Percentiles rank a stretch among this genome's conserved stretches.
These are phyloP conservation scores for Cercospora canescens DNA, from an alignment of 2,329 filamentous ascomycete species.

Conservation along the genomic window DNA sequence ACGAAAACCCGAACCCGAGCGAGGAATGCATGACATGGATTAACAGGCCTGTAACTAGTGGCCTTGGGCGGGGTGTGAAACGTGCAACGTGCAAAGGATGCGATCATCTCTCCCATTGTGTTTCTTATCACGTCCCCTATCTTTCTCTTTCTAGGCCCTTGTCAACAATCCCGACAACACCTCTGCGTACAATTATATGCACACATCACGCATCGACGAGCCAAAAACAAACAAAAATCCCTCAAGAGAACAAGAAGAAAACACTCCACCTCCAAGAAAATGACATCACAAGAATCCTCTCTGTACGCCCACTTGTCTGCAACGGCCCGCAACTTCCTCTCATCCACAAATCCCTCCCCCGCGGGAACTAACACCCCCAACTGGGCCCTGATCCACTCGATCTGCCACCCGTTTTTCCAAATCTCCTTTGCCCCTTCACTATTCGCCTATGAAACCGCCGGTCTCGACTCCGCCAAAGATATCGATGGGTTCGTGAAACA, in stretches of 20 bases:
- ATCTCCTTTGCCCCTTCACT: slow-evolving; percentile 22
- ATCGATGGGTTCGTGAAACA: slow-evolving; percentile 20
- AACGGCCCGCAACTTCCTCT: slow-evolving; percentile 21
- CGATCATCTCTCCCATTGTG: not conserved
- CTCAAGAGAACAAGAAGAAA: not conserved
- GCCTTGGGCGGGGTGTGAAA: not conserved
- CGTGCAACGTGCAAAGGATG: not conserved
- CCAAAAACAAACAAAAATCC: not conserved
- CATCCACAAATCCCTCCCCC: slow-evolving; percentile 17
- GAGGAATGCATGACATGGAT: slow-evolving; percentile 19
- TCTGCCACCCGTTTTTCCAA: slow-evolving; percentile 19
- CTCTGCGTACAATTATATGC: not conserved
- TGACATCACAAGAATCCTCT: slow-evolving; percentile 5
- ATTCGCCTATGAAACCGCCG: slow-evolving; percentile 15
- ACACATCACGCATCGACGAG: not conserved
- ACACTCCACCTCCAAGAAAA: not conserved
- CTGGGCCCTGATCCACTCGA: slow-evolving; percentile 17
- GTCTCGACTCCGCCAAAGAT: slow-evolving; percentile 18
- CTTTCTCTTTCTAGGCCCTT: not conserved
- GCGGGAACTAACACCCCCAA: slow-evolving; percentile 18
- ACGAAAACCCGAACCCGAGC: not conserved
- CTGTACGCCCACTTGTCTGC: slow-evolving; percentile 18
- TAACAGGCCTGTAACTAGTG: not conserved
- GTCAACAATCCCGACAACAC: not conserved
- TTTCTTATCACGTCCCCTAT: not conserved